Evolutionary conservation across 805 yeast genomes (phyloP).

Genomic region (Martiniozyma abietophila): DNA sequence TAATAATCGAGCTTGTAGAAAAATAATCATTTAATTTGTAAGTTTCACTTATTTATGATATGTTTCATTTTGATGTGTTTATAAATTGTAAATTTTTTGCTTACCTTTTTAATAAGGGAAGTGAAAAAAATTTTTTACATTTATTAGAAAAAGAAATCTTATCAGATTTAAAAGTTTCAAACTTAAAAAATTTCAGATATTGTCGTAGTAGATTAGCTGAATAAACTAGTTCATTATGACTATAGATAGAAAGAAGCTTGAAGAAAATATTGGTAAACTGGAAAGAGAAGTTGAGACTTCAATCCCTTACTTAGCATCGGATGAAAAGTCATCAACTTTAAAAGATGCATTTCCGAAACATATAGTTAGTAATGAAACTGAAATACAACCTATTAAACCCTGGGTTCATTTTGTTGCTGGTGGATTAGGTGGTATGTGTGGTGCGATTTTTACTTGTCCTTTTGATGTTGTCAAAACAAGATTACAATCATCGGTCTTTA

Average conservation of each 20-base stretch:
- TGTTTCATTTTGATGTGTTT: too few relatives aligned
- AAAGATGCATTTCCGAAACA: conserved; percentile 27
- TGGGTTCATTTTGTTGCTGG: conserved; percentile 88
- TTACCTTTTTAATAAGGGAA: too few relatives aligned
- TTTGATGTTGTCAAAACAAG: conserved; percentile 94
- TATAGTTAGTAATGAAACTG: conserved; percentile 12
- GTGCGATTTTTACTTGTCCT: conserved; percentile 90
- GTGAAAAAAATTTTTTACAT: too few relatives aligned
- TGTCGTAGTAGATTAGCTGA: too few relatives aligned
- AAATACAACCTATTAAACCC: conserved; percentile 28
- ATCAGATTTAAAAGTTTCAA: too few relatives aligned
- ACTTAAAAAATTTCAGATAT: too few relatives aligned
- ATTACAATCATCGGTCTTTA: conserved; percentile 80
- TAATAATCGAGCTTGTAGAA: too few relatives aligned
- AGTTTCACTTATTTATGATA: too few relatives aligned
- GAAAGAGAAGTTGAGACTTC: conserved; percentile 49
- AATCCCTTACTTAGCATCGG: conserved; percentile 55
- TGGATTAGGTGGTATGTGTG: conserved; percentile 96
- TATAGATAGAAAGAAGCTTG: conserved; percentile 3
- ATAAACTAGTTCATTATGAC: not conserved
- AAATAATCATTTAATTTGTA: too few relatives aligned
- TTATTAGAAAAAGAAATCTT: too few relatives aligned
- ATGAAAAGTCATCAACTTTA: conserved; percentile 56
- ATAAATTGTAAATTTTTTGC: too few relatives aligned
- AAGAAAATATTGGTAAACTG: conserved; percentile 14